These are phyloP conservation scores for Euclidium syriacum DNA, from an alignment of 345 rosid species.

Conservation along the genomic window DNA sequence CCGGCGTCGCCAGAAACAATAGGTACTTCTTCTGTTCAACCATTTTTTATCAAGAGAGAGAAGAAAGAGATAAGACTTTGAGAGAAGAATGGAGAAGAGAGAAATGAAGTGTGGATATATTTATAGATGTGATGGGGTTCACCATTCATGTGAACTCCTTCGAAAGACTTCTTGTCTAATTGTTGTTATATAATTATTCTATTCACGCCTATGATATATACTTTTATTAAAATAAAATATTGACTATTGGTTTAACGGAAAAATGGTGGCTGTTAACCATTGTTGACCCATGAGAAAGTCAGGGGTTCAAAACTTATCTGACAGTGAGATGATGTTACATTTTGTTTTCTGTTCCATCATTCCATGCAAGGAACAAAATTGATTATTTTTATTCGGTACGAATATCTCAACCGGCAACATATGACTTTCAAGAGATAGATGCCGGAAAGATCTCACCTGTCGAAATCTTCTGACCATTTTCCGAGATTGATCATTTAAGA, in stretches of 20 bases:
- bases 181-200: background rate
- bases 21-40: constrained; percentile 38
- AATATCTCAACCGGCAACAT: no score
- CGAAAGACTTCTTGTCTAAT: background rate
- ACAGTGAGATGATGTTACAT: no score
- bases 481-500: no score
- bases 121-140: constrained; percentile 6
- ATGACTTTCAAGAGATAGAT: no score
- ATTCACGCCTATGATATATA: background rate
- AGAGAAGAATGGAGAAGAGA: constrained; percentile 3
- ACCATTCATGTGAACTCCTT: background rate
- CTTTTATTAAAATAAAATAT: background rate
- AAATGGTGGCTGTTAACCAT: background rate
- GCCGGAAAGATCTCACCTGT: no score
- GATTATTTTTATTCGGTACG: no score
- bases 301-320: no score
- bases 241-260: background rate
- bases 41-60: background rate
- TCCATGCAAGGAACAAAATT: no score
- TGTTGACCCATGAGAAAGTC: constrained; percentile 6
- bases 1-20: constrained; percentile 59
- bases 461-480: no score
- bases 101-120: background rate
- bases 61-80: background rate
- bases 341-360: no score